These are phyloP conservation scores for Pyrus bretschneideri DNA, from an alignment of 306 rosid species.

Conservation along the genomic window DNA sequence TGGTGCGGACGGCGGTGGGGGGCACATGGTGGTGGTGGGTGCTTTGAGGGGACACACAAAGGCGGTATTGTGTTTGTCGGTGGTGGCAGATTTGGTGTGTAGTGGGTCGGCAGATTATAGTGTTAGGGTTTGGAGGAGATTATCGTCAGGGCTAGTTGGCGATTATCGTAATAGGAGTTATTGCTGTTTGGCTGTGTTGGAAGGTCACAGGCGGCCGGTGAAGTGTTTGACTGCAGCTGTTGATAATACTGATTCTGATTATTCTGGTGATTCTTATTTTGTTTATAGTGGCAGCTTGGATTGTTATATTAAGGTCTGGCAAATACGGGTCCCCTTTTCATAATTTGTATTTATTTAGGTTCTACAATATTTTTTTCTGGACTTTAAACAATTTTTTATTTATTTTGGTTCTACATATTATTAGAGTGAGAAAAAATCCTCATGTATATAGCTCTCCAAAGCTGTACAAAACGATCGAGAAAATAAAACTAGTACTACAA, in stretches of 20 bases:
- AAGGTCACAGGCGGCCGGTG: constrained; percentile 51
- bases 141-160: not conserved
- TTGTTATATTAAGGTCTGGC: constrained; percentile 57
- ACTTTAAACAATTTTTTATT: no score
- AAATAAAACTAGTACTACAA: no score
- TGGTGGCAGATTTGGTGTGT: constrained; percentile 47
- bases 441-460: no score
- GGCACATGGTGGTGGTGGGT: constrained; percentile 43
- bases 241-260: constrained; percentile 13
- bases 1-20: not conserved
- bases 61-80: constrained; percentile 60
- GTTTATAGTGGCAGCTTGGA: constrained; percentile 65
- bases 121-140: constrained; percentile 63
- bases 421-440: no score
- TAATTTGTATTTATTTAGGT: not conserved
- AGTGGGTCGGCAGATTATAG: constrained; percentile 70
- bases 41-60: constrained; percentile 60
- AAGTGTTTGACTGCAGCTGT: constrained; percentile 47
- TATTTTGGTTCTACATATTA: no score
- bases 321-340: constrained; percentile 24
- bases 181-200: constrained; percentile 52
- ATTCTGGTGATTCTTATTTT: constrained; percentile 22
- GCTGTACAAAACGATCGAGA: no score
- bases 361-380: no score
- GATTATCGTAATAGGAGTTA: constrained; percentile 9